Evolutionary conservation across 1,284 basidiomycete genomes (phyloP), one percentile per base, ranked within the genome.

Genomic region (Chalciporus piperatoides): DNA sequence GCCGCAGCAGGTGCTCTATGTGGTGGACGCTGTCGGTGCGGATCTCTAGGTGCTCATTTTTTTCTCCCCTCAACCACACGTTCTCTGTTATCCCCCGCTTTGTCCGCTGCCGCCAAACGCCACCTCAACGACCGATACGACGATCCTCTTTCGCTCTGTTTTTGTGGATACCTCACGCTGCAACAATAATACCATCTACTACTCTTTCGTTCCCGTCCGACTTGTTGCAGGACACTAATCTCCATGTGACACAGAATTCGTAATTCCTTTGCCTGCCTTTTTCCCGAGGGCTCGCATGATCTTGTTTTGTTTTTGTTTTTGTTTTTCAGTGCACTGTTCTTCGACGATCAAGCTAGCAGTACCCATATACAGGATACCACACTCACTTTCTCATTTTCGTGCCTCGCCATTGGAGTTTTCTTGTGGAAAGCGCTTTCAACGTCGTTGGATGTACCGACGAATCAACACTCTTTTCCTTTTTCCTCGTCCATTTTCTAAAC

Each of bases 1-100:
- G 49, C 87, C 87, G 8, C 84, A 87, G 67, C 86, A 90, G 63
- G 87, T 90, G 46, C 69, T 90, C 44, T 90, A 90, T 62, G 87
- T 90, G 19, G 80, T 90, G 30, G 86, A 90, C 62, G 88, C 88
- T 42, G 76, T 78, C 17, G 77, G 74, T 4, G 66, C 69, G 5
- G 74, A 75, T 55, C 57, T 74, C 30, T 65, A 24, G 32, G 51
- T 62, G 32, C 24, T 42, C 6, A n/a, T 41, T 41, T 17, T 14
- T 8, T n/a, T 19, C 39, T 9, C n/a, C 12, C 40, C 10, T 41
- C 14, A 8, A 9, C n/a, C 21, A 24, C 28, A 30, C 32, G 5
- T 23, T n/a, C 6, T 24, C 32, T 15, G 11, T 15, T n/a, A 5
- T 33, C 27, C 21, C 21, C 15, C 6, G 15, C 25, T 6, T 12